These are phyloP conservation scores for Hypoxylon perforatum DNA, from an alignment of 495 filamentous ascomycete species.

Conservation along the genomic window DNA sequence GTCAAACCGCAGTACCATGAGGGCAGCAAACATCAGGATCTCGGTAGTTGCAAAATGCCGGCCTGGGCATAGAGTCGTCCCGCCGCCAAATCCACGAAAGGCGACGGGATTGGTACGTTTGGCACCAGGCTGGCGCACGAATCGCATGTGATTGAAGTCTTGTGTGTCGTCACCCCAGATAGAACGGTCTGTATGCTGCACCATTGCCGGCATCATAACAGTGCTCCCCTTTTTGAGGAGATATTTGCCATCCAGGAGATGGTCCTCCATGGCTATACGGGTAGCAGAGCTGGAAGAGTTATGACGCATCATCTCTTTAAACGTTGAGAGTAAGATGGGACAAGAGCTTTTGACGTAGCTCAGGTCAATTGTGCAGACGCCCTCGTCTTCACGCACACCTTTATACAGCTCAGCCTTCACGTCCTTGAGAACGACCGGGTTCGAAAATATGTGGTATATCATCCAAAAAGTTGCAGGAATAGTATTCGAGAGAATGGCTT, in stretches of 20 bases:
- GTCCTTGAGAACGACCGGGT: slow-evolving; percentile 10
- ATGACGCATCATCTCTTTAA: slow-evolving; percentile 46
- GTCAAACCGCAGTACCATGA: slow-evolving; percentile 34
- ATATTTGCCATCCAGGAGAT: neutral
- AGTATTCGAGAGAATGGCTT: slow-evolving; percentile 25
- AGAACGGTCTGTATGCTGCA: slow-evolving; percentile 26
- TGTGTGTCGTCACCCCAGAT: slow-evolving; percentile 52
- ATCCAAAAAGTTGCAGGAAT: slow-evolving; percentile 28
- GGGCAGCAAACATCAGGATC: slow-evolving; percentile 35
- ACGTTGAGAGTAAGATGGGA: slow-evolving; percentile 43
- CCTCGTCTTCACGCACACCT: neutral
- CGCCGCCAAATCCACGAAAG: slow-evolving; percentile 47
- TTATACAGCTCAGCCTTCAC: slow-evolving; percentile 26
- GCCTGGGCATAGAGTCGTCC: slow-evolving; percentile 43
- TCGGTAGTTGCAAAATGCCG: slow-evolving; percentile 45
- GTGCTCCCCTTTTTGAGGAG: slow-evolving; percentile 16
- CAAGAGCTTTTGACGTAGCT: slow-evolving; percentile 30
- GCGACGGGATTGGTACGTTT: slow-evolving; percentile 27
- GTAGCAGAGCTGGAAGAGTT: slow-evolving; percentile 17
- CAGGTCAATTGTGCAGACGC: slow-evolving; percentile 3
- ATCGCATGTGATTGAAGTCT: slow-evolving; percentile 42
- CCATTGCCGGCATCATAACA: slow-evolving; percentile 31
- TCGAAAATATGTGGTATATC: slow-evolving; percentile 28
- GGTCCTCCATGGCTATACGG: slow-evolving; percentile 35
- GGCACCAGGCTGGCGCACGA: slow-evolving; percentile 14